Percentiles rank a stretch among this genome's conserved stretches.
phyloP scores from a whole-genome alignment of 1,139 yeast genomes.

The Sugiyamaella japonica region DNA sequence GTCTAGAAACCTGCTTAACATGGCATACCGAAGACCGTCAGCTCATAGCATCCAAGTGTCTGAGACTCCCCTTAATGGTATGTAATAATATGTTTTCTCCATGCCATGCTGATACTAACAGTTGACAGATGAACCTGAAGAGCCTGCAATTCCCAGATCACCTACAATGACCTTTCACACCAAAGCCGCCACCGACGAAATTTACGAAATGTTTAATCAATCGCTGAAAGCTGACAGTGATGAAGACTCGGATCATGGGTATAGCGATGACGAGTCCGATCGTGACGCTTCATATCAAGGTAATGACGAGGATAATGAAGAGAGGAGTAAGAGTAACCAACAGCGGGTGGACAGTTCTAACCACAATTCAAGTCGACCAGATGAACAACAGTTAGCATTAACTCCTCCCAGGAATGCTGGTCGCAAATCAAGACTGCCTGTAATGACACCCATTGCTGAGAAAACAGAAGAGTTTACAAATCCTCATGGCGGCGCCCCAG shows the following conservation, averaged over 20 bases:
- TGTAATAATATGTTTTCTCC: neutral
- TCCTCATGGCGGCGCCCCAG: constrained; percentile 22
- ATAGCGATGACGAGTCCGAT: constrained; percentile 21
- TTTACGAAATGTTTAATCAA: constrained; percentile 72
- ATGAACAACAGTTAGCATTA: neutral
- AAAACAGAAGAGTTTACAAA: constrained; percentile 36
- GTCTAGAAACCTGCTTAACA: constrained; percentile 40
- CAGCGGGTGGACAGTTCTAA: constrained; percentile 2
- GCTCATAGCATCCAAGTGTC: constrained; percentile 18
- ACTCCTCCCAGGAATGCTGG: constrained; percentile 4
- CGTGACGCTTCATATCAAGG: constrained; percentile 14
- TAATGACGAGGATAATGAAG: constrained; percentile 12
- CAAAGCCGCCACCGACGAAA: constrained; percentile 72
- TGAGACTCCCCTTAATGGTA: constrained; percentile 32
- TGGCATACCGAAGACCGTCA: constrained; percentile 23
- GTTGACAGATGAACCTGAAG: constrained; percentile 25
- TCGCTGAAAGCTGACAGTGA: constrained; percentile 44
- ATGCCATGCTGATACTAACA: constrained; percentile 13
- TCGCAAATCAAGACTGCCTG: constrained; percentile 21
- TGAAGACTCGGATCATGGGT: constrained; percentile 24
- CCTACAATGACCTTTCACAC: constrained; percentile 83
- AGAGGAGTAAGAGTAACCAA: constrained; percentile 6
- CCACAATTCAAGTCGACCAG: neutral
- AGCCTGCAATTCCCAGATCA: constrained; percentile 32
- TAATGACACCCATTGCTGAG: constrained; percentile 41